Evolutionary conservation across 257 asterid genomes (phyloP), one percentile per base, ranked within the genome.

Genomic region (Cynanchum wilfordii): DNA sequence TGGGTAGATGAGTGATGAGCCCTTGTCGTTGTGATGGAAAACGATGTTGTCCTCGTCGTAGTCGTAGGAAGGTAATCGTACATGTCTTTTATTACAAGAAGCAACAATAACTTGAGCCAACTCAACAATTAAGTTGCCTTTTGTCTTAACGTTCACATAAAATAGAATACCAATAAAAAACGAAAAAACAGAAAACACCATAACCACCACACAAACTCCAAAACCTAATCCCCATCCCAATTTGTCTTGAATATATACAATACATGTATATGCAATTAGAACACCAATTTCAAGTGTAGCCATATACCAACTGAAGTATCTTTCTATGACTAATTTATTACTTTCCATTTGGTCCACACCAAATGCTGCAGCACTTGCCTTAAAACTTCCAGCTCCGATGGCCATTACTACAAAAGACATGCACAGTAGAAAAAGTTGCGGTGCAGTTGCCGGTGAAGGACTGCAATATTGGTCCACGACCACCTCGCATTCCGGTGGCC

Each of bases 241-340:
- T 80, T 83, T 83, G 62, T 79, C 92, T 85, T 90, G 95, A 77
- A 90, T 77, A 68, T 88, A 90, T 45, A 90, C 95, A 10, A 90
- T 73, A 17, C 84, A 81, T 1, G 90, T 90, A 10, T 84, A 58
- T n/a, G 87, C 84, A 29, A 88, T 22, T 2, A 90, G 76, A 54
- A 82, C 10, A 0, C 90, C 82, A 3, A 88, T 0, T 2, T 81
- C 77, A 63, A 36, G 72, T 0, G 80, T 17, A 30, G 87, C 92
- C 85, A 15, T 16, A 75, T 88, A 88, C 90, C 92, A 90, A 66
- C 84, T 45, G 50, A 90, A 85, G 69, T 81, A 90, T 76, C 89
- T 82, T 69, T 81, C 84, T 42, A 81, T 62, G 5, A 76, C 30
- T 33, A 33, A 33, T 33, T 33, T 33, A 33, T 33, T 27, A 63